Evolutionary conservation across 805 yeast genomes (phyloP).

Genomic region (Kodamaea neixiangensis): DNA sequence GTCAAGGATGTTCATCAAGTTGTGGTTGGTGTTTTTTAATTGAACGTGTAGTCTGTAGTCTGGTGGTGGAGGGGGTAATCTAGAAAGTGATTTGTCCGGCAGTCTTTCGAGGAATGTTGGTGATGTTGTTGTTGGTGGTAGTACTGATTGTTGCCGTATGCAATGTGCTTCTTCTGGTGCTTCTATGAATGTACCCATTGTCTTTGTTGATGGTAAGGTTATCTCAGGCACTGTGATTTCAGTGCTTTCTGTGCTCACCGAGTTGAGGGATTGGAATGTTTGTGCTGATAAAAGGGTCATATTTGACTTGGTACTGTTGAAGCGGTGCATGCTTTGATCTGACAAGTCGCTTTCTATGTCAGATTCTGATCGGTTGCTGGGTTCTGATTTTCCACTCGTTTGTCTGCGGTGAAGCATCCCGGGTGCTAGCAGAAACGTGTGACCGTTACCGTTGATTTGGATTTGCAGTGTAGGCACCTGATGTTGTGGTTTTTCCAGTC

Average conservation of each 20-base stretch:
- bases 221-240: conserved; percentile 10
- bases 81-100: neutral
- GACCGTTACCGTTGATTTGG: conserved; percentile 1
- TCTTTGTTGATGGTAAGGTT: neutral
- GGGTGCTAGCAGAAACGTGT: conserved; percentile 2
- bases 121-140: neutral
- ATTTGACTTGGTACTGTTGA: conserved; percentile 15
- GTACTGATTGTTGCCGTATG: neutral
- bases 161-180: neutral
- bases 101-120: neutral
- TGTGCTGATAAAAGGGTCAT: conserved; percentile 10
- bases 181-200: neutral
- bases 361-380: neutral
- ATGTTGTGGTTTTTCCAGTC: neutral
- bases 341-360: conserved; percentile 5
- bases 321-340: conserved; percentile 10
- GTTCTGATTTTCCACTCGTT: neutral
- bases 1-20: conserved; percentile 12
- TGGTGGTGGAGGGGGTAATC: conserved; percentile 7
- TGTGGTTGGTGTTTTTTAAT: neutral
- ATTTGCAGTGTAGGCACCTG: neutral
- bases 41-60: conserved; percentile 9
- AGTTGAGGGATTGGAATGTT: conserved; percentile 7
- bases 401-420: conserved; percentile 2
- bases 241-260: conserved; percentile 9